phyloP scores from a whole-genome alignment of 148 eudicot genomes.

The Vaccinium darrowii region DNA sequence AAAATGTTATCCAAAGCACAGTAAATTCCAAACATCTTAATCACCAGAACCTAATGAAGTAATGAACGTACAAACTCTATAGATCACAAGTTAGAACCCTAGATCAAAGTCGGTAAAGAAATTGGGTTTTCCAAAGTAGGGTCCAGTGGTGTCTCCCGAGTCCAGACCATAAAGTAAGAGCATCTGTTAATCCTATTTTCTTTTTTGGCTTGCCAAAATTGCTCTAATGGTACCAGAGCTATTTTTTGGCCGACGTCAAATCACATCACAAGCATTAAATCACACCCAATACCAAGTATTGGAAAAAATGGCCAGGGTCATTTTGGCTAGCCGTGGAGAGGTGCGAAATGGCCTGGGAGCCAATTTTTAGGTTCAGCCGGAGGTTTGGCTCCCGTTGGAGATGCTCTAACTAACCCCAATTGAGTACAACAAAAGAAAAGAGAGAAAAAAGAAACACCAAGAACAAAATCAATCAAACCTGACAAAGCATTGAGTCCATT shows the following conservation, averaged over 20 bases:
- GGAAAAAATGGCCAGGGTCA: too few species aligned
- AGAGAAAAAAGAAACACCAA: neutral
- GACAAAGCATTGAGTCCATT: constrained; percentile 36
- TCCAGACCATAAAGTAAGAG: neutral
- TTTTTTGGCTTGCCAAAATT: too few species aligned
- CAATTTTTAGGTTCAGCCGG: too few species aligned
- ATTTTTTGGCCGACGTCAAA: too few species aligned
- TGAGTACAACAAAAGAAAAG: neutral
- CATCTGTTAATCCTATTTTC: too few species aligned
- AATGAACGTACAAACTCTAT: neutral
- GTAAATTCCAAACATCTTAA: neutral
- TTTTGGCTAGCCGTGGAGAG: too few species aligned
- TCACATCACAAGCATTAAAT: too few species aligned
- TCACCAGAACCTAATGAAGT: neutral
- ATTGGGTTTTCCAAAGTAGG: neutral
- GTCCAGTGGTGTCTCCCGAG: neutral
- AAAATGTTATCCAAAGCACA: neutral
- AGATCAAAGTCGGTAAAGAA: neutral
- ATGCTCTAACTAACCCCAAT: neutral
- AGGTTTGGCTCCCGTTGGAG: too few species aligned
- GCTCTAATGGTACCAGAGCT: too few species aligned
- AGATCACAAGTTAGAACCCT: neutral
- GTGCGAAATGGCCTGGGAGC: too few species aligned
- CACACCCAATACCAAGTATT: too few species aligned
- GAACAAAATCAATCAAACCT: constrained; percentile 10